Evolutionary conservation across 768 basidiomycete species (phyloP).

Genomic region (Leucosporidium scottii): DNA sequence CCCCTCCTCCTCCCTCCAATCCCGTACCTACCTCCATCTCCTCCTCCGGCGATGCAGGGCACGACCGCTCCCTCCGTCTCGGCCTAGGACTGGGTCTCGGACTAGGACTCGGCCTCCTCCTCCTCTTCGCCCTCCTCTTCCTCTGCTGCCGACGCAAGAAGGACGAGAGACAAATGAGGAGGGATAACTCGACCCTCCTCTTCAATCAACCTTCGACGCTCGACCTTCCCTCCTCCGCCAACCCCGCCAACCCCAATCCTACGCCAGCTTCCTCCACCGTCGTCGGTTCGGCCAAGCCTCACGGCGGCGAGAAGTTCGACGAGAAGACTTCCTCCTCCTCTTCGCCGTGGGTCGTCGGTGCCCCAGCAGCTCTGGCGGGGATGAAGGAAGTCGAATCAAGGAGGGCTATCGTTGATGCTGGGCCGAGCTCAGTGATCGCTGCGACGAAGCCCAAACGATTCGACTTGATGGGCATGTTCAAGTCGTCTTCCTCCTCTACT

Average conservation of each 20-base stretch:
- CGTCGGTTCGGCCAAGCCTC: too few species aligned
- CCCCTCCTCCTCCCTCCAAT: neutral
- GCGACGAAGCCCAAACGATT: conserved; percentile 18
- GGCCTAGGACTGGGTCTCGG: conserved; percentile 36
- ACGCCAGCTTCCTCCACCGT: too few species aligned
- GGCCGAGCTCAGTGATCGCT: too few species aligned
- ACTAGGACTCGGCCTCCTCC: conserved; percentile 41
- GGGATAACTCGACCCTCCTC: conserved; percentile 7
- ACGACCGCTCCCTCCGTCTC: conserved; percentile 7
- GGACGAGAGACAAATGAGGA: conserved; percentile 12
- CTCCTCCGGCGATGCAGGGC: conserved; percentile 7
- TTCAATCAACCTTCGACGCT: neutral
- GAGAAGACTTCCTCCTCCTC: too few species aligned
- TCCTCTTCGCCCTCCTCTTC: conserved; percentile 40
- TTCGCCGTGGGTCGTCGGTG: too few species aligned
- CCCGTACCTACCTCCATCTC: conserved; percentile 3
- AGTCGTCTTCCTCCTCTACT: neutral
- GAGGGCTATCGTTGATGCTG: neutral
- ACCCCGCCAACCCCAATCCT: too few species aligned
- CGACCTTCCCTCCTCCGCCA: too few species aligned
- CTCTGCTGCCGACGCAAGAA: conserved; percentile 39
- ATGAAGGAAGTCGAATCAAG: conserved; percentile 9
- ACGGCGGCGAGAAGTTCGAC: too few species aligned
- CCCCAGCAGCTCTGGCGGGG: too few species aligned
- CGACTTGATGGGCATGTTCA: conserved; percentile 28